These are phyloP conservation scores for Xanthoconium separans DNA, from an alignment of 1,284 basidiomycete species.

Conservation along the genomic window DNA sequence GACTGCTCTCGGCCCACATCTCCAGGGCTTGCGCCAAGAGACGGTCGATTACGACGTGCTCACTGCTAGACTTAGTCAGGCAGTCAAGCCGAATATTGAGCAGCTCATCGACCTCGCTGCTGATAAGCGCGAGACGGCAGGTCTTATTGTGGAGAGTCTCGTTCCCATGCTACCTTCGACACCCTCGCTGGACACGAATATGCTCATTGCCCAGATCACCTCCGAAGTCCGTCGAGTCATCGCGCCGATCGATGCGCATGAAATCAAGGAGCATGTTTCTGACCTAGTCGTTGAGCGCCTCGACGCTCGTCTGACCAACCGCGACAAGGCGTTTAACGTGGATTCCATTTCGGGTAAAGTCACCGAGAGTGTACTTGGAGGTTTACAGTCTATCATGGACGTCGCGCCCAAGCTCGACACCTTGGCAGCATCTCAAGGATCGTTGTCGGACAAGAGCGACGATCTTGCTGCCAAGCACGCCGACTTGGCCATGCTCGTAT, in stretches of 20 bases:
- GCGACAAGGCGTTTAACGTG: constrained; percentile 66
- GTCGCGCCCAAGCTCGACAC: constrained; percentile 39
- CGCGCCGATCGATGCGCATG: constrained; percentile 74
- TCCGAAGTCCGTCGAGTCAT: constrained; percentile 67
- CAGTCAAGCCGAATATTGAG: constrained; percentile 82
- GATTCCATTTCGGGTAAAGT: constrained; percentile 59
- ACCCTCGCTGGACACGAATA: constrained; percentile 51
- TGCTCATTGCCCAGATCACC: constrained; percentile 56
- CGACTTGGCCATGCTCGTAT: constrained; percentile 37
- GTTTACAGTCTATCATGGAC: constrained; percentile 48
- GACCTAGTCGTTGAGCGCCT: constrained; percentile 81
- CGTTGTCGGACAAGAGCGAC: constrained; percentile 39
- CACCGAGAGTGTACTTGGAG: constrained; percentile 47
- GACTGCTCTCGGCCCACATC: constrained; percentile 56
- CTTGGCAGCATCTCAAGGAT: constrained; percentile 44
- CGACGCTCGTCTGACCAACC: constrained; percentile 72
- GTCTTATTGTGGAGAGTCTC: constrained; percentile 73
- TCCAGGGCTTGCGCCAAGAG: constrained; percentile 58
- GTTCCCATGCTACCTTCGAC: constrained; percentile 58
- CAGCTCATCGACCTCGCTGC: constrained; percentile 84
- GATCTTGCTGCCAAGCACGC: constrained; percentile 35
- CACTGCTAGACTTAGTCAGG: constrained; percentile 70
- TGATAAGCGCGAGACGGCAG: constrained; percentile 81
- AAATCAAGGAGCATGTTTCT: constrained; percentile 82
- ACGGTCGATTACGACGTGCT: constrained; percentile 74